A percentile compares a stretch with the other conserved stretches of the same genome.
These are phyloP conservation scores for Aspergillus eucalypticola DNA, from an alignment of 2,329 filamentous ascomycete species.

Conservation along the genomic window DNA sequence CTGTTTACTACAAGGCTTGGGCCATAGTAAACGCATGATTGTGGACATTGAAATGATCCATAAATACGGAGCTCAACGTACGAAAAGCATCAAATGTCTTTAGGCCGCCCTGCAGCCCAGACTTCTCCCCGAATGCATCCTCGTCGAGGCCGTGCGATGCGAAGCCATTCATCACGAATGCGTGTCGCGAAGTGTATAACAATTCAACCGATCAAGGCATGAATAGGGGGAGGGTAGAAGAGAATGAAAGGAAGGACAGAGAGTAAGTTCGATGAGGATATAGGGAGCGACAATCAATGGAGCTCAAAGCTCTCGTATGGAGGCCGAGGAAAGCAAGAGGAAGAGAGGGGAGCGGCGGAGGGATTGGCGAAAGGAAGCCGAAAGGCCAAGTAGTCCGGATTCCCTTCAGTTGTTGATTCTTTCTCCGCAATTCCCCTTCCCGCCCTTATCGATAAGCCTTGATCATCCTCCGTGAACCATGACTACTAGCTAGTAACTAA, in stretches of 20 bases:
- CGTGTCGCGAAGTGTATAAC: constrained; percentile 15
- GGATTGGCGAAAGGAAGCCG: background rate
- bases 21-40: background rate
- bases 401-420: background rate
- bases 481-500: no score
- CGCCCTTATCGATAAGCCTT: constrained; percentile 4
- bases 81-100: constrained; percentile 96
- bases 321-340: background rate
- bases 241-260: background rate
- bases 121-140: constrained; percentile 74
- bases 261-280: background rate
- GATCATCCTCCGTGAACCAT: background rate
- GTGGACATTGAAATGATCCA: background rate
- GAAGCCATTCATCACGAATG: constrained; percentile 73
- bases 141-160: constrained; percentile 71
- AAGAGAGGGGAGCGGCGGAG: background rate
- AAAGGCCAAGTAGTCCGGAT: constrained; percentile 25
- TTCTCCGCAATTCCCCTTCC: background rate
- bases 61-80: constrained; percentile 51
- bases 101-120: constrained; percentile 56
- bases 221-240: constrained; percentile 16
- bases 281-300: constrained; percentile 6
- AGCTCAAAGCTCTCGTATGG: background rate
- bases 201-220: constrained; percentile 27
- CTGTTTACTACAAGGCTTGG: background rate